Percentiles rank a stretch among this genome's conserved stretches.
phyloP scores from a whole-genome alignment of 1,139 yeast species.

The Debaryomycetaceae sp. region DNA sequence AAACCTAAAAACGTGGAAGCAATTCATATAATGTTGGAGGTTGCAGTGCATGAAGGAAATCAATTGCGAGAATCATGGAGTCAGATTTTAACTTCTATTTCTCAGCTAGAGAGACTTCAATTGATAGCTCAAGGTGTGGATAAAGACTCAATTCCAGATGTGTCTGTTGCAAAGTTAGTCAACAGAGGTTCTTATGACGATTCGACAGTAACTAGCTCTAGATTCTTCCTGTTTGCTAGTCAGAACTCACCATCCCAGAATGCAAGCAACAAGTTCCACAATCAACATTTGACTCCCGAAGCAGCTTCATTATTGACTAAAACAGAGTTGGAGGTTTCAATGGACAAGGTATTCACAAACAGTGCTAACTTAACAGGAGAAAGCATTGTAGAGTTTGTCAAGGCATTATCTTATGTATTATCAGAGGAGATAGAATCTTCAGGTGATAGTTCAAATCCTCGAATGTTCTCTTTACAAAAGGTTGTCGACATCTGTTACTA shows the following conservation, averaged over 20 bases:
- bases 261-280: conserved; percentile 43
- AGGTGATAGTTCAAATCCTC: conserved; percentile 75
- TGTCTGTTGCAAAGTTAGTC: conserved; percentile 67
- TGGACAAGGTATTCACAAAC: conserved; percentile 84
- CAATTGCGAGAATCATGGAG: conserved; percentile 73
- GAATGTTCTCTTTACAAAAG: conserved; percentile 89
- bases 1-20: conserved; percentile 80
- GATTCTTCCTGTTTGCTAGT: conserved; percentile 43
- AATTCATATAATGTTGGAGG: conserved; percentile 65
- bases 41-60: conserved; percentile 79
- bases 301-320: conserved; percentile 56
- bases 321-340: conserved; percentile 77
- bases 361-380: conserved; percentile 78
- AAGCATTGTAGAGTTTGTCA: conserved; percentile 83
- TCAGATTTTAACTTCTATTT: conserved; percentile 74
- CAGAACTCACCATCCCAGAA: conserved; percentile 38
- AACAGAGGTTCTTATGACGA: conserved; percentile 59
- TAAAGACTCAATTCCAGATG: conserved; percentile 82
- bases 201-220: conserved; percentile 35
- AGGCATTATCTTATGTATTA: conserved; percentile 82
- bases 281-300: conserved; percentile 38
- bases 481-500: conserved; percentile 97
- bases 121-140: conserved; percentile 86
- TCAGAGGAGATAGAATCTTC: conserved; percentile 90
- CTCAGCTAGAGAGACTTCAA: conserved; percentile 89